Evolutionary conservation across 2,329 filamentous ascomycete species (phyloP), one percentile per base, ranked within the genome.

Genomic region (Madurella mycetomatis): DNA sequence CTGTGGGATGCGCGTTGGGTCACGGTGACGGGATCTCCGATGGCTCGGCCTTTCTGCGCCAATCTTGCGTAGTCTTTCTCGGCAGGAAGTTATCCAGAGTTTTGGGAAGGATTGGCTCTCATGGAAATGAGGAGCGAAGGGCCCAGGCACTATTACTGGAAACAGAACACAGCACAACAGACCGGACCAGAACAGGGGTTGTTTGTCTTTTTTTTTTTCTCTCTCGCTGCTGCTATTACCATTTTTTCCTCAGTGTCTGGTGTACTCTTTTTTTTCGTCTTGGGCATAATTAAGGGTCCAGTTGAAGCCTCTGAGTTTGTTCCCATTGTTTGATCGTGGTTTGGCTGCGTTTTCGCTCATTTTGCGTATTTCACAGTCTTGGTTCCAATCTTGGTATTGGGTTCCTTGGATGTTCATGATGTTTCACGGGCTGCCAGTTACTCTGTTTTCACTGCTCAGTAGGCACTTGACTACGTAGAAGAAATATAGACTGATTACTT

Each of bases 221-320:
- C 11, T 9, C 34, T 11, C 41, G 45, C 37, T 56, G 44, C 47
- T 53, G 41, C 54, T 53, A 48, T 50, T 51, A 41, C 43, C 34
- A 34, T 41, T 32, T 25, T 12, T 15, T 37, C 4, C 34, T 37
- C 11, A 37, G 46, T 54, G 47, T 57, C 39, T 25, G 49, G 39
- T 49, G 56, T 51, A 48, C 53, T 50, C 53, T 41, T 62, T 58
- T 61, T 57, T 62, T 62, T 57, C 57, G 59, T 62, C 59, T 64
- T 64, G 62, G 62, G 60, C 62, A 64, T 64, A 62, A 57, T 51
- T 61, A 58, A 58, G 56, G 57, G 34, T 37, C 13, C 34, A 37
- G 4, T 37, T 37, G 34, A 12, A 9, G 11, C 11, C 11, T 47
- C 54, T 47, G 41, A 48, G 44, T 54, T 44, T 57, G 39, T 42